Percentiles rank a stretch among this genome's conserved stretches.
phyloP scores from a whole-genome alignment of 768 basidiomycete genomes.

The Pulveroboletus sp. region DNA sequence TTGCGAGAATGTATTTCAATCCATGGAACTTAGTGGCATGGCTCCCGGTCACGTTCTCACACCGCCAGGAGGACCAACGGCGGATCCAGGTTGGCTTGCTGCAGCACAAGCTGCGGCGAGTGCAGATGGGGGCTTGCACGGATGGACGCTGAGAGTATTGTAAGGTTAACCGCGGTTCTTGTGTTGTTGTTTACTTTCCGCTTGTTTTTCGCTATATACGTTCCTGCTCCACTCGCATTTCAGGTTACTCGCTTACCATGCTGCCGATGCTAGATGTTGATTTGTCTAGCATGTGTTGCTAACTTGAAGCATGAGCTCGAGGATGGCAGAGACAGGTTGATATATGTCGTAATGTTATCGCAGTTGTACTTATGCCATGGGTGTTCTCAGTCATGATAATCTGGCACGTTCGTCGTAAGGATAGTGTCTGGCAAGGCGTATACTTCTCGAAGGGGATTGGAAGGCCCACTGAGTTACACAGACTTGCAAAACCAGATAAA shows the following conservation, averaged over 20 bases:
- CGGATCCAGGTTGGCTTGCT: slow-evolving; percentile 68
- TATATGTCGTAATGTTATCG: slow-evolving; percentile 27
- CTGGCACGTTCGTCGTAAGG: slow-evolving; percentile 28
- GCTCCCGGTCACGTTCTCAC: slow-evolving; percentile 41
- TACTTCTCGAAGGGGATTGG: slow-evolving; percentile 13
- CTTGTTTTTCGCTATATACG: slow-evolving; percentile 28
- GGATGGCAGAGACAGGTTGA: slow-evolving; percentile 12
- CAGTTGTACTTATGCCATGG: slow-evolving; percentile 7
- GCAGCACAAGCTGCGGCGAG: slow-evolving; percentile 68
- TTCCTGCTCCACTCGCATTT: slow-evolving; percentile 17
- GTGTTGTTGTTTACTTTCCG: slow-evolving; percentile 23
- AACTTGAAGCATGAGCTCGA: slow-evolving; percentile 10
- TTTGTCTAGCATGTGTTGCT: slow-evolving; percentile 3
- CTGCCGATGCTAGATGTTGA: slow-evolving; percentile 3
- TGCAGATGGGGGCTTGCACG: slow-evolving; percentile 62
- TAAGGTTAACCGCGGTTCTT: slow-evolving; percentile 34
- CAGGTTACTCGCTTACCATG: slow-evolving; percentile 4
- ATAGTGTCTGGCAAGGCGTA: too few relatives aligned
- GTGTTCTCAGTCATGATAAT: slow-evolving; percentile 8
- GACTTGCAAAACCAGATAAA: slow-evolving; percentile 9
- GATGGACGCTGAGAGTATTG: slow-evolving; percentile 79
- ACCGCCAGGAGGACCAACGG: slow-evolving; percentile 39
- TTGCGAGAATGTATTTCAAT: slow-evolving; percentile 75
- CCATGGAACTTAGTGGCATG: slow-evolving; percentile 58
- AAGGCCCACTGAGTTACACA: background rate